Percentiles rank a stretch among this genome's conserved stretches.
These are phyloP conservation scores for Monosporascus sp. DNA, from an alignment of 2,329 filamentous ascomycete genomes.

Conservation along the genomic window DNA sequence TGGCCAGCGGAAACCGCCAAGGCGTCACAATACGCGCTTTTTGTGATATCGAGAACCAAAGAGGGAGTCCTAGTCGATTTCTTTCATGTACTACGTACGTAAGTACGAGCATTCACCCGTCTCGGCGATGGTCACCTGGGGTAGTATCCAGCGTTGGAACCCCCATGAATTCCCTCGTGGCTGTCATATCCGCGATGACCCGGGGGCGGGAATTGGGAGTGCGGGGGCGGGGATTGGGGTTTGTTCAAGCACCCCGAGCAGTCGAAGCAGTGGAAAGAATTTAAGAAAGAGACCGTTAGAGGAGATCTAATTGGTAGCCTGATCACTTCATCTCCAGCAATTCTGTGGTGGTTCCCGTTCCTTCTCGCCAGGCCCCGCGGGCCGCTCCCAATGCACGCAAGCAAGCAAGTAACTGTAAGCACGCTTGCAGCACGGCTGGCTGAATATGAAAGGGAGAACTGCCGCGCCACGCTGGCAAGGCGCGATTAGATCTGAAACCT, in stretches of 20 bases:
- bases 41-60: neutral
- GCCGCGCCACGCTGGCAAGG: too few species aligned
- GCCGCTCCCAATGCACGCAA: neutral
- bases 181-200: neutral
- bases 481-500: too few species aligned
- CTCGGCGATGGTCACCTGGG: neutral
- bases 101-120: neutral
- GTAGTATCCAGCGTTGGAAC: neutral
- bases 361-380: neutral
- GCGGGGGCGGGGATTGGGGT: neutral
- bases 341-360: neutral
- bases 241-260: neutral
- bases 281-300: neutral
- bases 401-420: too few species aligned
- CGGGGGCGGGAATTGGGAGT: neutral
- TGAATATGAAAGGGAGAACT: too few species aligned
- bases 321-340: neutral
- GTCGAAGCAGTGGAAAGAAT: neutral
- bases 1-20: neutral
- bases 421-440: too few species aligned
- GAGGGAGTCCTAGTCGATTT: neutral
- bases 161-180: neutral
- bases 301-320: neutral
- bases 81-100: too few species aligned
- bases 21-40: neutral